Conservation (phyloP, 768 basidiomycete species). For the Royoungia palumana region DNA sequence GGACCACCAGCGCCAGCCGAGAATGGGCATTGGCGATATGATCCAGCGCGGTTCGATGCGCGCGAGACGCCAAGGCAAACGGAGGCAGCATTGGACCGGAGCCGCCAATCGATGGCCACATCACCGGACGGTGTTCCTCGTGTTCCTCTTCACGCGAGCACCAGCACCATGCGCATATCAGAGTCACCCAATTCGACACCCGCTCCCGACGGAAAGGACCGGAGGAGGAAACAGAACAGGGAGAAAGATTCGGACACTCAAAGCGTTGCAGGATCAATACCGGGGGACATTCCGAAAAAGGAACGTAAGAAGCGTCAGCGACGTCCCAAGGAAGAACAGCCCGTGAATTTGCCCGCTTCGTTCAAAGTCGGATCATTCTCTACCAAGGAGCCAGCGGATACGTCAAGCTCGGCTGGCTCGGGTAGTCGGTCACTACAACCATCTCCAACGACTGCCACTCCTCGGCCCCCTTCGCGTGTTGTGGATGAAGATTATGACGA, state of each 20-base stretch:
- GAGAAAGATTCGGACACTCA: slow-evolving; percentile 47
- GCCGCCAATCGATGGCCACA: slow-evolving; percentile 36
- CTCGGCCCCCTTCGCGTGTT: slow-evolving; percentile 58
- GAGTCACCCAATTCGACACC: slow-evolving; percentile 55
- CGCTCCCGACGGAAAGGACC: slow-evolving; percentile 45
- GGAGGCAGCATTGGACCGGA: slow-evolving; percentile 32
- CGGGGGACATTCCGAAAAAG: slow-evolving; percentile 50
- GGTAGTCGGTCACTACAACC: slow-evolving; percentile 65
- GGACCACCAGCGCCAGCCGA: slow-evolving; percentile 40
- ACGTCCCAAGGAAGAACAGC: slow-evolving; percentile 43
- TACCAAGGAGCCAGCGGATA: slow-evolving; percentile 53
- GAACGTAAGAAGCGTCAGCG: slow-evolving; percentile 50
- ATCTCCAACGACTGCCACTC: slow-evolving; percentile 61
- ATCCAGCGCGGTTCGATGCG: slow-evolving; percentile 52
- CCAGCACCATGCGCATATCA: slow-evolving; percentile 44
- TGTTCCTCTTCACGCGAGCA: slow-evolving; percentile 28
- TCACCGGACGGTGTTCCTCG: slow-evolving; percentile 44
- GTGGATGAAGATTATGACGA: slow-evolving; percentile 96
- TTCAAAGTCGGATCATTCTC: slow-evolving; percentile 35
- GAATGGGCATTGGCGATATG: slow-evolving; percentile 52
- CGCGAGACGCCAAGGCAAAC: slow-evolving; percentile 39
- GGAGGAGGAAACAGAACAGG: slow-evolving; percentile 42
- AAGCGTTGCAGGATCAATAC: slow-evolving; percentile 26
- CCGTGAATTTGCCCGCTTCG: slow-evolving; percentile 30
- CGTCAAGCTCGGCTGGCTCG: slow-evolving; percentile 62